Conservation (phyloP, 306 rosid genomes). For the Trichosanthes truncata region DNA sequence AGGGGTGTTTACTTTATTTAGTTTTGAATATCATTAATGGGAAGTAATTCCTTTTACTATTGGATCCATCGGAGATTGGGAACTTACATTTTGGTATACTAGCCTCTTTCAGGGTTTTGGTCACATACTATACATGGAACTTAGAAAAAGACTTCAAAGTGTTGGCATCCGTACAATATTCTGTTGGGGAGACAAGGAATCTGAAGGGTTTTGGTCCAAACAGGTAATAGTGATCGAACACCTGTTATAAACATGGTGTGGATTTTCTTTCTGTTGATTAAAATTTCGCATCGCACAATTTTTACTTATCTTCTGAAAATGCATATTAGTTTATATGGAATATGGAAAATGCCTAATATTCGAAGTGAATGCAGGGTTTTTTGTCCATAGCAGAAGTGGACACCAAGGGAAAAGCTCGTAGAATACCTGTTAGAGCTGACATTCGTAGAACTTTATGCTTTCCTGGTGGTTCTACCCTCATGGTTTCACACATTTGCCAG, state of each 20-base stretch:
- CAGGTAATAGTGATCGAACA: conserved; percentile 36
- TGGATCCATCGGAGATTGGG: neutral
- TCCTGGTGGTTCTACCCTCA: conserved; percentile 89
- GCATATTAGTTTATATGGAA: neutral
- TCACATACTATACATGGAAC: conserved; percentile 45
- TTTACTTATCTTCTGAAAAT: neutral
- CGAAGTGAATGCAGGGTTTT: conserved; percentile 49
- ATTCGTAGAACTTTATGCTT: conserved; percentile 74
- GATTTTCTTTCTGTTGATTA: neutral
- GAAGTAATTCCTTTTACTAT: neutral
- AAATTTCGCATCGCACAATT: neutral
- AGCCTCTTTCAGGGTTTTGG: conserved; percentile 63
- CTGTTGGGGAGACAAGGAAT: conserved; percentile 95
- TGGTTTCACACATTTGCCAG: conserved; percentile 57
- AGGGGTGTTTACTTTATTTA: neutral
- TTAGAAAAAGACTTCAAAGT: conserved; percentile 55
- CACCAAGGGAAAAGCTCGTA: conserved; percentile 54
- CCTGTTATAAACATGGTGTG: neutral
- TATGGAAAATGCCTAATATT: neutral
- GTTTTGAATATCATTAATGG: neutral
- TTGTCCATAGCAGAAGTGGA: conserved; percentile 72
- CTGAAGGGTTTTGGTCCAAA: conserved; percentile 87
- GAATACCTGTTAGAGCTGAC: conserved; percentile 65
- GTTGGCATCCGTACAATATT: conserved; percentile 71
- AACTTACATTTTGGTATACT: neutral